These are phyloP conservation scores for Tetraselmis chui DNA, from an alignment of 139 green algal species.

Conservation along the genomic window DNA sequence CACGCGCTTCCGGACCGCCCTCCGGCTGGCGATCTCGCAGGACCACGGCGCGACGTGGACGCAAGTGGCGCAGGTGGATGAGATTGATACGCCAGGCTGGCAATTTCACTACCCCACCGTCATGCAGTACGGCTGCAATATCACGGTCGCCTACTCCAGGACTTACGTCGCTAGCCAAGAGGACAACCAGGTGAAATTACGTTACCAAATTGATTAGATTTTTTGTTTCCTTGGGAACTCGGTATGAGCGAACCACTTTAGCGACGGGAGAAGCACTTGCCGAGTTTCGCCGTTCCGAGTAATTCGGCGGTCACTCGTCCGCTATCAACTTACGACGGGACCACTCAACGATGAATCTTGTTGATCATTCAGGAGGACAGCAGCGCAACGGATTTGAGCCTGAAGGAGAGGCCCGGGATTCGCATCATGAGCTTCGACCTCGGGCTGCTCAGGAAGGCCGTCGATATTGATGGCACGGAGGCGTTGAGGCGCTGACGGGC, in stretches of 20 bases:
- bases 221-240: not conserved
- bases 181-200: not conserved
- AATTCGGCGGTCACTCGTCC: not conserved
- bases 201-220: not conserved
- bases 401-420: not conserved
- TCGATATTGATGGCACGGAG: not conserved
- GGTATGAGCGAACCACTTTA: not conserved
- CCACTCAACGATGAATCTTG: too few species aligned
- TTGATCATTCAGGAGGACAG: not conserved
- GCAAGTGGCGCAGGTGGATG: constrained; percentile 2
- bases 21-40: constrained; percentile 4
- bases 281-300: not conserved
- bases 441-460: not conserved
- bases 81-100: constrained; percentile 5
- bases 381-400: not conserved
- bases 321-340: not conserved
- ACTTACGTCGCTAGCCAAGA: constrained; percentile 4
- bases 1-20: constrained; percentile 5
- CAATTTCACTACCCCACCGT: constrained; percentile 15
- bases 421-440: not conserved
- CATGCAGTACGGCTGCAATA: constrained; percentile 9
- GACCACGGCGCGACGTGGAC: constrained; percentile 2
- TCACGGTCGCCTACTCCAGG: not conserved
- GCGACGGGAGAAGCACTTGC: too few species aligned
- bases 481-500: too few species aligned